Evolutionary conservation across 768 basidiomycete genomes (phyloP).

Genomic region (Suillus plorans): DNA sequence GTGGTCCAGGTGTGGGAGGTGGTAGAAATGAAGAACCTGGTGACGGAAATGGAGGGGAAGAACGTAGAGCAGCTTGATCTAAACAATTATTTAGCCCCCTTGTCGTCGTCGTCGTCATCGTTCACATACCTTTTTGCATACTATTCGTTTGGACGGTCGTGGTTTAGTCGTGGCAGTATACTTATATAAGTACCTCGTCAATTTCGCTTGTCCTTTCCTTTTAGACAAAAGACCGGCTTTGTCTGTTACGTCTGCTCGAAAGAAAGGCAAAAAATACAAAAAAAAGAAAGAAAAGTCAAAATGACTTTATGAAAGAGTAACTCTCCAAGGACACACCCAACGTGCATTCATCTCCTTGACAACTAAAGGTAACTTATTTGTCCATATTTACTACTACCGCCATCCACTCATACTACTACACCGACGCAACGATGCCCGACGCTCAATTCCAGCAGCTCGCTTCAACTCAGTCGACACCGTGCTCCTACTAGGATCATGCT

Average conservation of each 20-base stretch:
- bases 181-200: constrained; percentile 5
- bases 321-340: background rate
- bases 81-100: constrained; percentile 13
- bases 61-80: constrained; percentile 36
- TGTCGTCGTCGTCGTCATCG: background rate
- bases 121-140: constrained; percentile 11
- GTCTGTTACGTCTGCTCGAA: background rate
- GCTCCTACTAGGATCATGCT: constrained; percentile 16
- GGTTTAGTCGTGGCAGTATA: constrained; percentile 7
- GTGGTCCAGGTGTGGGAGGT: constrained; percentile 62
- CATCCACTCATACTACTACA: constrained; percentile 11
- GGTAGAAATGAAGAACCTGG: constrained; percentile 69
- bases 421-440: constrained; percentile 22
- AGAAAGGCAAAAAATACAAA: background rate
- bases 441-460: constrained; percentile 25
- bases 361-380: constrained; percentile 5
- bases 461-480: constrained; percentile 33
- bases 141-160: constrained; percentile 6
- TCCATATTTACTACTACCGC: constrained; percentile 14
- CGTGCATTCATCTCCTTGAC: constrained; percentile 1
- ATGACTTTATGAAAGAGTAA: background rate
- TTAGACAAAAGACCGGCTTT: constrained; percentile 11
- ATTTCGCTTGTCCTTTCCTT: background rate
- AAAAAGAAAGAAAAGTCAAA: background rate
- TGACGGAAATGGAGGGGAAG: constrained; percentile 53